Conservation (phyloP, 1,284 basidiomycete species). For the Puccinia coronata region DNA sequence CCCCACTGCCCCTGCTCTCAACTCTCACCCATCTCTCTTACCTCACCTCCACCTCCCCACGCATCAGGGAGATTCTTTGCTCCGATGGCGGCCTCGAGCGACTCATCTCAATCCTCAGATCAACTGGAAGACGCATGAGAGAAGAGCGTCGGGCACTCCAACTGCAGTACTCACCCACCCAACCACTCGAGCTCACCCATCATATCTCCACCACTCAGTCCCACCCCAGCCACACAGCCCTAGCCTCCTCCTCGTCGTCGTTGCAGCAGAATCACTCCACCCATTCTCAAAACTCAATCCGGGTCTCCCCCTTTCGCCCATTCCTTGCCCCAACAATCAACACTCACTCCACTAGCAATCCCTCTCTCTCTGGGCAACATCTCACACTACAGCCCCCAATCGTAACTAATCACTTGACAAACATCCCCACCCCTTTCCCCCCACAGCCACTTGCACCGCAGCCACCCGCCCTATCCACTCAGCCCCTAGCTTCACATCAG, state of each 20-base stretch:
- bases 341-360: neutral
- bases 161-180: neutral
- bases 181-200: neutral
- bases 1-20: slow-evolving; percentile 89
- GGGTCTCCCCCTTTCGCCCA: slow-evolving; percentile 4
- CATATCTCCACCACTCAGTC: neutral
- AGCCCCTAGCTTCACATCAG: slow-evolving; percentile 64
- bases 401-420: slow-evolving; percentile 19
- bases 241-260: neutral
- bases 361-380: neutral
- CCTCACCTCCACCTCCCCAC: slow-evolving; percentile 93
- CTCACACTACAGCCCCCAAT: slow-evolving; percentile 11
- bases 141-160: slow-evolving; percentile 43
- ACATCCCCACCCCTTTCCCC: slow-evolving; percentile 61
- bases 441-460: slow-evolving; percentile 68
- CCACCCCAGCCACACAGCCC: neutral
- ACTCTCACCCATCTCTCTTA: slow-evolving; percentile 95
- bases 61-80: slow-evolving; percentile 97
- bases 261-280: neutral
- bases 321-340: neutral
- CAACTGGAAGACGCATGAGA: slow-evolving; percentile 51
- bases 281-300: neutral
- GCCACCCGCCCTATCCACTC: slow-evolving; percentile 61
- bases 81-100: slow-evolving; percentile 95
- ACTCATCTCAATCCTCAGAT: slow-evolving; percentile 73